Base-by-base conservation (phyloP, 2,329 filamentous ascomycete species). In the Fusarium azukiicola region DNA sequence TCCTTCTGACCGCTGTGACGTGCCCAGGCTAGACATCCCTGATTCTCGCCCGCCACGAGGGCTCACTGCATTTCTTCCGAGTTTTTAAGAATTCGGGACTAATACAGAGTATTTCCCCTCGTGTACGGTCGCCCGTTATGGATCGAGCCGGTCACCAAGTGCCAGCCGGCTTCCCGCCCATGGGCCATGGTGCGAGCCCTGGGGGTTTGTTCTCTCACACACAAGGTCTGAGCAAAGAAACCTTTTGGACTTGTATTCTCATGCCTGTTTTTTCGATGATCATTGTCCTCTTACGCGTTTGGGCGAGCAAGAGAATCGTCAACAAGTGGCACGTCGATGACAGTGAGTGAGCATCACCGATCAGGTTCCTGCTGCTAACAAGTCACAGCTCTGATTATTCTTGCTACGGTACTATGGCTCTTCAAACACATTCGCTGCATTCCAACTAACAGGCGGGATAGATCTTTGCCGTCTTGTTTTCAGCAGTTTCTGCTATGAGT, bases 291-390 rank as follows among this genome's bases (percentile, higher is more conserved):
- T 16, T 78, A 16, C 69, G 76, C 8, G 32, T 74, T n/a, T 78
- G 74, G 61, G 74, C 74, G 3, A 78, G 71, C 27, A 67, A 64
- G 16, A 54, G 27, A 12, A 56, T 78, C 6, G 32, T 76, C 38
- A 61, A 69, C 6, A 70, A 50, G 17, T 78, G 76, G 76, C 74
- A 78, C 49, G 19, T 52, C 17, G 76, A 78, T 49, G 76, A 78
- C 50, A 63, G 76, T 74, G 50, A 27, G 76, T 69, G 11, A 27
- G 4, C 38, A 52, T 21, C 11, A n/a, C 27, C 32, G 16, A 47
- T 27, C n/a, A 38, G 23, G 16, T n/a, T 12, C n/a, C 19, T 70
- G 4, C 3, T 38, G 9, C 44, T 73, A 19, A 73, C 27, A n/a
- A 4, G 2, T n/a, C 5, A 1, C 14, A 73, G 71, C 66, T 40